A percentile compares a stretch with the other conserved stretches of the same genome.
Conservation (phyloP, 139 green algal genomes). For the Micractinium sp. region DNA sequence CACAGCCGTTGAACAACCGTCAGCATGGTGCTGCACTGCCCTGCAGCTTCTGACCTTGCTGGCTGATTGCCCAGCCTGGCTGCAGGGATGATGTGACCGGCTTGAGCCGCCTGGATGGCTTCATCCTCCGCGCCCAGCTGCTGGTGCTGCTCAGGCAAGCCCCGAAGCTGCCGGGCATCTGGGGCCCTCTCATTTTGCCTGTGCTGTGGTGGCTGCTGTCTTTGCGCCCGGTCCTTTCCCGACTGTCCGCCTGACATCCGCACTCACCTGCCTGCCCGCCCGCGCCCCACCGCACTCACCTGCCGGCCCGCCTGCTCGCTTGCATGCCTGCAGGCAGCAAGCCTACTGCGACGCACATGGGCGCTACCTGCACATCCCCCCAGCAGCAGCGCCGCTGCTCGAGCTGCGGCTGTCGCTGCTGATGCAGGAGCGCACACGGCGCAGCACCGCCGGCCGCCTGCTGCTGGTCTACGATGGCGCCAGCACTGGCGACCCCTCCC, state of each 20-base stretch:
- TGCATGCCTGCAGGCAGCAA: neutral
- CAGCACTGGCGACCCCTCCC: neutral
- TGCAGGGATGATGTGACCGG: neutral
- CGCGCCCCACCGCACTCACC: too few relatives aligned
- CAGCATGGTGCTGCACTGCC: too few relatives aligned
- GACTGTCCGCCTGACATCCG: too few relatives aligned
- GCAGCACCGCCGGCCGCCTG: neutral
- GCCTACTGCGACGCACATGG: neutral
- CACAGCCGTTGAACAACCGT: too few relatives aligned
- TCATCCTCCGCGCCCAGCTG: constrained; percentile 88
- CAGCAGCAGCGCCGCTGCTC: neutral
- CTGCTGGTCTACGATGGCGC: neutral
- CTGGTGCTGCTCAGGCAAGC: constrained; percentile 78
- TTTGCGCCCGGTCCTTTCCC: too few relatives aligned
- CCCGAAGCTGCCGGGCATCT: neutral
- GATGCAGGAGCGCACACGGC: neutral
- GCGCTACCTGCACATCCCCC: neutral
- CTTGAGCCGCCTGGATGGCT: constrained; percentile 66
- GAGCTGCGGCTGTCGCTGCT: neutral
- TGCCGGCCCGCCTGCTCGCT: too few relatives aligned
- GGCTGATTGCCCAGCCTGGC: neutral
- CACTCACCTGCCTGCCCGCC: too few relatives aligned
- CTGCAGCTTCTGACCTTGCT: too few relatives aligned
- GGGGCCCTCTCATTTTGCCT: too few relatives aligned
- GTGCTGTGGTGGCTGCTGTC: too few relatives aligned